Percentiles rank a stretch among this genome's conserved stretches.
Evolutionary conservation across 148 eudicot genomes (phyloP).

Genomic region (Talinum fruticosum): DNA sequence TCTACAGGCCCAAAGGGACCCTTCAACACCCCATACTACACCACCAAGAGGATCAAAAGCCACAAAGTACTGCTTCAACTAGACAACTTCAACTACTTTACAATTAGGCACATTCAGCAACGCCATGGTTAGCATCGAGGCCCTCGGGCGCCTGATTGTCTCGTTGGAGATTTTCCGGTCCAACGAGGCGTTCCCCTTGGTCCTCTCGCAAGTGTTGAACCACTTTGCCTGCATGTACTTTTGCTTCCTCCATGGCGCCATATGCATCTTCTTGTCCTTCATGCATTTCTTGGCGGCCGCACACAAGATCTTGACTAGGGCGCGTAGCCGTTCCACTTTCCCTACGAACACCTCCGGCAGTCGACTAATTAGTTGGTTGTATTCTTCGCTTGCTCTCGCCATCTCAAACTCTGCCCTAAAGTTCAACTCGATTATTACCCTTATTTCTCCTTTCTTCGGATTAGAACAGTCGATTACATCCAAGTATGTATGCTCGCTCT

Average conservation of each 20-base stretch:
- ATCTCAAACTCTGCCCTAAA: conserved; percentile 81
- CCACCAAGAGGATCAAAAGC: conserved; percentile 21
- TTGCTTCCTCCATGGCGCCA: conserved; percentile 92
- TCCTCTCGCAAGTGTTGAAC: conserved; percentile 52
- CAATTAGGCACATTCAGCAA: conserved; percentile 38
- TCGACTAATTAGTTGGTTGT: conserved; percentile 51
- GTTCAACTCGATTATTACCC: conserved; percentile 69
- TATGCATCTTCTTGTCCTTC: conserved; percentile 88
- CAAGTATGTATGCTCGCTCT: conserved; percentile 81
- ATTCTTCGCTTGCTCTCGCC: conserved; percentile 79
- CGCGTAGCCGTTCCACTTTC: conserved; percentile 58
- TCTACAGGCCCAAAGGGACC: neutral
- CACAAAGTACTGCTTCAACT: no score
- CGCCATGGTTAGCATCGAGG: conserved; percentile 69
- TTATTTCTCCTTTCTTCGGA: conserved; percentile 50
- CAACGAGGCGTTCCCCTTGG: conserved; percentile 1
- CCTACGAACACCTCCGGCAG: conserved; percentile 83
- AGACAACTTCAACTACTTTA: conserved; percentile 43
- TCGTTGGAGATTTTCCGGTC: conserved; percentile 9
- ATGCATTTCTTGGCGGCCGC: conserved; percentile 79
- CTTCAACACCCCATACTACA: neutral
- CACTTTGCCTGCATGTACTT: conserved; percentile 89
- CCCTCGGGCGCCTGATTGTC: conserved; percentile 30
- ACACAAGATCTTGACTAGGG: conserved; percentile 58
- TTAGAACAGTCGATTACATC: conserved; percentile 62